Conservation (phyloP, 192 early-diverging fungal species). For the Cetraspora pellucida region DNA sequence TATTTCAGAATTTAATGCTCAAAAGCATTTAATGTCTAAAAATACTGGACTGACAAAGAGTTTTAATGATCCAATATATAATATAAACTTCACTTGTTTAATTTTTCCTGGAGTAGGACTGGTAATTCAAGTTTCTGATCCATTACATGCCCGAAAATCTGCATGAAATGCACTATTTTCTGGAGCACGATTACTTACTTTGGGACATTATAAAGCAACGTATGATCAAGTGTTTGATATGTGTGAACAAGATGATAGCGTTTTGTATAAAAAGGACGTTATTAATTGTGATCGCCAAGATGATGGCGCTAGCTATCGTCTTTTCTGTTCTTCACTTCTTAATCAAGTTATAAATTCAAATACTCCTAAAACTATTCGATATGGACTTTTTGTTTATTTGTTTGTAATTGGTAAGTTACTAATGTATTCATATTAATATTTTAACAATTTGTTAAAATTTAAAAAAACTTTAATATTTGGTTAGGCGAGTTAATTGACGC, state of each 20-base stretch:
- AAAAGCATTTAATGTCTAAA: too few species aligned
- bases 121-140: too few species aligned
- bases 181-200: too few species aligned
- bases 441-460: neutral
- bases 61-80: too few species aligned
- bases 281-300: neutral
- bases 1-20: too few species aligned
- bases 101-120: too few species aligned
- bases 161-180: too few species aligned
- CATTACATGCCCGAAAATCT: too few species aligned
- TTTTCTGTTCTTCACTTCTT: neutral
- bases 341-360: neutral
- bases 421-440: neutral
- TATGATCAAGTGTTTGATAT: constrained; percentile 1
- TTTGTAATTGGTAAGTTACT: neutral
- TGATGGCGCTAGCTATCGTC: neutral
- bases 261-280: neutral
- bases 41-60: too few species aligned
- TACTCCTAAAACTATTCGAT: neutral
- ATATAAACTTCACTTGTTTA: too few species aligned
- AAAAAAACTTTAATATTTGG: neutral
- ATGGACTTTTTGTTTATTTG: neutral
- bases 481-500: constrained; percentile 6
- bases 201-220: neutral
- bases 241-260: neutral